phyloP scores from a whole-genome alignment of 106 monocot genomes.

The Allium cepa region DNA sequence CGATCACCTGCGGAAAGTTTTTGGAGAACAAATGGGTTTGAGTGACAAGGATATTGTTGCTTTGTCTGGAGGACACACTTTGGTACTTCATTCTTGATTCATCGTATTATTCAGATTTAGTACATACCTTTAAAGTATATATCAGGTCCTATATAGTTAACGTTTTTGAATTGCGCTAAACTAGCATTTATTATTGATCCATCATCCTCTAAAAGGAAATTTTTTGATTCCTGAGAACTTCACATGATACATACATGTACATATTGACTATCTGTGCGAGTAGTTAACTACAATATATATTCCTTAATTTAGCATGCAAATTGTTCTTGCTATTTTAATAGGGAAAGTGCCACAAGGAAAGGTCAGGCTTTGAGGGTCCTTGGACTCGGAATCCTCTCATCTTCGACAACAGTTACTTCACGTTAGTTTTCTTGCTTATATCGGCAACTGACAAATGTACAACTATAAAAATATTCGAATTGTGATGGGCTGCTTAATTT shows the following conservation, averaged over 20 bases:
- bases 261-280: no score
- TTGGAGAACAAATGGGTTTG: constrained; percentile 70
- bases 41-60: constrained; percentile 86
- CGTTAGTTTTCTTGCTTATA: neutral
- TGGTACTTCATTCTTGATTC: constrained; percentile 25
- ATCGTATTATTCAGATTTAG: no score
- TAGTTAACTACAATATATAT: no score
- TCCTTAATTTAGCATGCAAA: no score
- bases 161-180: no score
- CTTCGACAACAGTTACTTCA: constrained; percentile 63
- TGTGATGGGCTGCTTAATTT: neutral
- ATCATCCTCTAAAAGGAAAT: neutral
- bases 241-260: no score
- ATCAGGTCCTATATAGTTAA: no score
- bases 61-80: constrained; percentile 87
- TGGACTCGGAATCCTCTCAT: constrained; percentile 54
- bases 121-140: no score
- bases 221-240: neutral
- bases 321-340: neutral
- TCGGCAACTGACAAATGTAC: neutral
- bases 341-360: constrained; percentile 53
- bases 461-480: no score
- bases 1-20: constrained; percentile 81
- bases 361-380: constrained; percentile 61
- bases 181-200: neutral